Conservation (phyloP, 192 early-diverging fungal species). For the Backusella morwellensis region DNA sequence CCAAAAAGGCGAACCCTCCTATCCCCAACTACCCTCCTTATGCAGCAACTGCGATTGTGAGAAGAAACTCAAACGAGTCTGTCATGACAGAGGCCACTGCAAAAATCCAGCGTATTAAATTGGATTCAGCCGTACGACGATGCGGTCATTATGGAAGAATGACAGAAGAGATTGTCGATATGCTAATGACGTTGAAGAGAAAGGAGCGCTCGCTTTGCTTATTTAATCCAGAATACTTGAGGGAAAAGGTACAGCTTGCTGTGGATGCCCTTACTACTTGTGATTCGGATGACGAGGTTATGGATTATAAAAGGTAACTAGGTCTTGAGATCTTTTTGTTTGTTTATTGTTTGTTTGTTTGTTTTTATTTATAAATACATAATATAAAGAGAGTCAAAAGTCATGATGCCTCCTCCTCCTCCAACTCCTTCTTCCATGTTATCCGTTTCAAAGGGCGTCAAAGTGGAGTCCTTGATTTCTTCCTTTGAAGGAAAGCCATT, state of each 20-base stretch:
- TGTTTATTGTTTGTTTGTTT: background rate
- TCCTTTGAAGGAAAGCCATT: conserved; percentile 32
- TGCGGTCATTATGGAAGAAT: conserved; percentile 20
- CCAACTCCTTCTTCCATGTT: background rate
- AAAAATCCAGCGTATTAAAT: conserved; percentile 30
- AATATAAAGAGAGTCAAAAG: background rate
- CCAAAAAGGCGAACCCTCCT: background rate
- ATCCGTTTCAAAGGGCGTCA: conserved; percentile 19
- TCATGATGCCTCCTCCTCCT: background rate
- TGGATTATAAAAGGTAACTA: background rate
- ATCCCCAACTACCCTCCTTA: background rate
- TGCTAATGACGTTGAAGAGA: conserved; percentile 41
- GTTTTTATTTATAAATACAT: background rate
- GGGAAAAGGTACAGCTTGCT: conserved; percentile 35
- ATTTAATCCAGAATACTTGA: conserved; percentile 42
- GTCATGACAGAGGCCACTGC: conserved; percentile 32
- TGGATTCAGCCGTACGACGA: conserved; percentile 31
- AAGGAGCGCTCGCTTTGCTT: conserved; percentile 44
- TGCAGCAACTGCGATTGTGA: conserved; percentile 11
- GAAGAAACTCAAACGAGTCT: conserved; percentile 36
- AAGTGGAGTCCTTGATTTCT: conserved; percentile 18
- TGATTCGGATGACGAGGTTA: conserved; percentile 9
- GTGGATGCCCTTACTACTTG: conserved; percentile 33
- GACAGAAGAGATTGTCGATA: conserved; percentile 40
- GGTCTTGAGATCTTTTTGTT: no score